phyloP scores from a whole-genome alignment of 176 grass and related monocot species.

The Aegilops tauschii region DNA sequence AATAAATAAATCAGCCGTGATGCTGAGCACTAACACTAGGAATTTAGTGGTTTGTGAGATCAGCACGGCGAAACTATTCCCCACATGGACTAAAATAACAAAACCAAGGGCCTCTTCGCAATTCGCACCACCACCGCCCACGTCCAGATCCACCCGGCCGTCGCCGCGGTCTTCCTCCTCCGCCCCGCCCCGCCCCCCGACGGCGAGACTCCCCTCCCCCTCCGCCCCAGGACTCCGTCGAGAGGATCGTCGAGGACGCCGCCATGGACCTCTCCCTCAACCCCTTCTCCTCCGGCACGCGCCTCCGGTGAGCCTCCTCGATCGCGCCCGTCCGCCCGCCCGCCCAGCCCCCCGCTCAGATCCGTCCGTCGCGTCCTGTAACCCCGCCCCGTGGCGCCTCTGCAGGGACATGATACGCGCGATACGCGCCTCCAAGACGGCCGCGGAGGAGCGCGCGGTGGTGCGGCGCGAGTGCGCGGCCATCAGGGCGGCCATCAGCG shows the following conservation, averaged over 20 bases:
- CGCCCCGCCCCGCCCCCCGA: not conserved
- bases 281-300: slow-evolving; percentile 96
- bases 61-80: slow-evolving; percentile 18
- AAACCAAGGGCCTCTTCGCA: slow-evolving; percentile 48
- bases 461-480: slow-evolving; percentile 98
- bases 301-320: slow-evolving; percentile 67
- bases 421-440: slow-evolving; percentile 97
- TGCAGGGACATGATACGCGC: slow-evolving; percentile 96
- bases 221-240: slow-evolving; percentile 12
- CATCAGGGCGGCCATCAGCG: slow-evolving; percentile 96
- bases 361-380: slow-evolving; percentile 25
- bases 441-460: slow-evolving; percentile 94
- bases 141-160: slow-evolving; percentile 60
- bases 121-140: slow-evolving; percentile 30
- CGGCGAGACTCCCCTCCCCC: slow-evolving; percentile 24
- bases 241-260: slow-evolving; percentile 51
- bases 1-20: not conserved
- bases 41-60: not conserved
- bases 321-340: not conserved
- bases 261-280: slow-evolving; percentile 79
- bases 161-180: slow-evolving; percentile 29
- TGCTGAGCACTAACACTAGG: not conserved
- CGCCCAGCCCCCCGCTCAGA: not conserved
- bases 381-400: not conserved
- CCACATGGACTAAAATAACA: slow-evolving; percentile 18